Conservation (phyloP, 2,329 filamentous ascomycete species). For the Cercospora zeae-maydis region DNA sequence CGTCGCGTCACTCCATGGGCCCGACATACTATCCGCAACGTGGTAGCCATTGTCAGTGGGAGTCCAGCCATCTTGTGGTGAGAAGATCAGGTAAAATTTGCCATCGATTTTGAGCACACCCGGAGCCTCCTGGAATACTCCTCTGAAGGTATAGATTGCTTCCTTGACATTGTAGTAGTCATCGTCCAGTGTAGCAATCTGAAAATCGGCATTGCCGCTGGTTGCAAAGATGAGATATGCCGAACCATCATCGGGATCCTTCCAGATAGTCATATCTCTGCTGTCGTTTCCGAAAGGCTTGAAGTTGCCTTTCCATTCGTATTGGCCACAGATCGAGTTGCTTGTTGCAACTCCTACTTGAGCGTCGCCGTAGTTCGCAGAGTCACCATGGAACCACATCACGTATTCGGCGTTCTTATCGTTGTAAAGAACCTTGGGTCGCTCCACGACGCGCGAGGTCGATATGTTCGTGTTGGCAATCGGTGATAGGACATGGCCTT, state of each 20-base stretch:
- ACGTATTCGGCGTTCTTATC: constrained; percentile 61
- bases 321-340: constrained; percentile 58
- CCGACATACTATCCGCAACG: constrained; percentile 55
- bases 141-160: constrained; percentile 25
- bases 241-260: constrained; percentile 56
- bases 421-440: constrained; percentile 67
- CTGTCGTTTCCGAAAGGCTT: constrained; percentile 51
- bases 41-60: constrained; percentile 64
- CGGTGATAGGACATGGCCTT: constrained; percentile 56
- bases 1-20: constrained; percentile 60
- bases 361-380: constrained; percentile 58
- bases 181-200: constrained; percentile 26
- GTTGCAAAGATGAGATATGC: constrained; percentile 57
- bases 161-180: constrained; percentile 28
- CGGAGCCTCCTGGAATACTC: constrained; percentile 51
- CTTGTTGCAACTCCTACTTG: constrained; percentile 62
- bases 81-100: constrained; percentile 64
- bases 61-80: constrained; percentile 41
- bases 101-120: constrained; percentile 59
- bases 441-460: constrained; percentile 58
- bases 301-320: constrained; percentile 49
- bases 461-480: constrained; percentile 37
- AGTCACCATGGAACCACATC: constrained; percentile 68
- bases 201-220: constrained; percentile 33
- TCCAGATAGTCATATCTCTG: constrained; percentile 59